Evolutionary conservation across 1,284 basidiomycete genomes (phyloP).

Genomic region (Heterobasidion occidentale): DNA sequence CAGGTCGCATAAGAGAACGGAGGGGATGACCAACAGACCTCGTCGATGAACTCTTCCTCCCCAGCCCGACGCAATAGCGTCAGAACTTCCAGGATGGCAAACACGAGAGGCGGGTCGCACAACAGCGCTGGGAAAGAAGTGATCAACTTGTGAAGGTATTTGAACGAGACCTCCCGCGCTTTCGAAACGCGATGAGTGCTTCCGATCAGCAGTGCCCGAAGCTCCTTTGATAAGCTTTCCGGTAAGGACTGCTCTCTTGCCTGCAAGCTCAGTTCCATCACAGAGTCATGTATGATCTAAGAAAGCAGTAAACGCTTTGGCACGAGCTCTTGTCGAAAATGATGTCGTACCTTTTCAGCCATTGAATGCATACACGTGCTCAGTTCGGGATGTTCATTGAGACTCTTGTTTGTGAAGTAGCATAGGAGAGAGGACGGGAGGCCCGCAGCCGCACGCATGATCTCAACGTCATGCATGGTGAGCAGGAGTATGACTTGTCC

Average conservation of each 20-base stretch:
- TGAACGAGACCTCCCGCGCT: conserved; percentile 76
- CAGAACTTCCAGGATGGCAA: conserved; percentile 85
- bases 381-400: conserved; percentile 68
- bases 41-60: conserved; percentile 88
- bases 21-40: conserved; percentile 42
- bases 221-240: conserved; percentile 62
- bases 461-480: conserved; percentile 87
- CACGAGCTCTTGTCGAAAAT: not conserved
- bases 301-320: not conserved
- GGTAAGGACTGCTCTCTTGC: conserved; percentile 80
- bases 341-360: conserved; percentile 64
- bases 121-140: conserved; percentile 93
- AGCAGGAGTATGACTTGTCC: conserved; percentile 86
- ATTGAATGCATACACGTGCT: conserved; percentile 79
- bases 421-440: conserved; percentile 77
- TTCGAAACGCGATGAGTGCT: conserved; percentile 82
- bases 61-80: conserved; percentile 85
- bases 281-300: conserved; percentile 69
- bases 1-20: not conserved
- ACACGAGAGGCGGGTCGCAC: conserved; percentile 86
- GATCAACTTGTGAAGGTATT: conserved; percentile 81
- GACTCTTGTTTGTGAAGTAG: conserved; percentile 86
- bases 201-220: conserved; percentile 69
- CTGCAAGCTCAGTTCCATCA: conserved; percentile 61
- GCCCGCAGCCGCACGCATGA: conserved; percentile 76